phyloP scores from a whole-genome alignment of 805 yeast genomes.

The Metschnikowia reukaufii region DNA sequence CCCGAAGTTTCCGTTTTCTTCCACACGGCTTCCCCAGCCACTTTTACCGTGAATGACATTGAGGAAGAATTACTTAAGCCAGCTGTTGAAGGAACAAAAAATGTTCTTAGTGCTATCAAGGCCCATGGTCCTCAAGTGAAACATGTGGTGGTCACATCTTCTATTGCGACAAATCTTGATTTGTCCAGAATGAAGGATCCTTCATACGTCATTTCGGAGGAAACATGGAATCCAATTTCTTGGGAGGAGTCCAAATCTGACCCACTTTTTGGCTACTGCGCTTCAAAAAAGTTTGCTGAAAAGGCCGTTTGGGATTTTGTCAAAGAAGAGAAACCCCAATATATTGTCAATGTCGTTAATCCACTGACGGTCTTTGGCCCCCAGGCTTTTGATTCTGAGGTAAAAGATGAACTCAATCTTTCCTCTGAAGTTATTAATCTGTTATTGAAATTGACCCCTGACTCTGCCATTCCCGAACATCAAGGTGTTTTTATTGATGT shows the following conservation, averaged over 20 bases:
- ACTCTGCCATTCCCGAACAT: slow-evolving; percentile 19
- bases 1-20: too few species aligned
- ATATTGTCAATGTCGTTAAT: slow-evolving; percentile 35
- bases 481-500: slow-evolving; percentile 46
- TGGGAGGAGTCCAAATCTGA: slow-evolving; percentile 29
- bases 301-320: slow-evolving; percentile 31
- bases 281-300: slow-evolving; percentile 58
- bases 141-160: slow-evolving; percentile 49
- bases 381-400: slow-evolving; percentile 25
- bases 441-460: slow-evolving; percentile 31
- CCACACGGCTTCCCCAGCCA: too few species aligned
- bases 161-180: slow-evolving; percentile 49
- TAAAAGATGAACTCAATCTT: slow-evolving; percentile 32
- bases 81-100: too few species aligned
- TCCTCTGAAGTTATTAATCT: slow-evolving; percentile 41
- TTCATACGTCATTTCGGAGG: slow-evolving; percentile 12
- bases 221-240: slow-evolving; percentile 17
- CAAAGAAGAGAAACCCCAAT: slow-evolving; percentile 26
- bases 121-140: too few species aligned
- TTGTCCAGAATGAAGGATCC: slow-evolving; percentile 13
- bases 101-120: slow-evolving; percentile 49
- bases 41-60: too few species aligned
- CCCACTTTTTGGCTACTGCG: slow-evolving; percentile 45
- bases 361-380: slow-evolving; percentile 25
- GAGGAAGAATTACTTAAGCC: too few species aligned